Evolutionary conservation across 352 stramenopile genomes (phyloP).

Genomic region (Phytophthora rubi): DNA sequence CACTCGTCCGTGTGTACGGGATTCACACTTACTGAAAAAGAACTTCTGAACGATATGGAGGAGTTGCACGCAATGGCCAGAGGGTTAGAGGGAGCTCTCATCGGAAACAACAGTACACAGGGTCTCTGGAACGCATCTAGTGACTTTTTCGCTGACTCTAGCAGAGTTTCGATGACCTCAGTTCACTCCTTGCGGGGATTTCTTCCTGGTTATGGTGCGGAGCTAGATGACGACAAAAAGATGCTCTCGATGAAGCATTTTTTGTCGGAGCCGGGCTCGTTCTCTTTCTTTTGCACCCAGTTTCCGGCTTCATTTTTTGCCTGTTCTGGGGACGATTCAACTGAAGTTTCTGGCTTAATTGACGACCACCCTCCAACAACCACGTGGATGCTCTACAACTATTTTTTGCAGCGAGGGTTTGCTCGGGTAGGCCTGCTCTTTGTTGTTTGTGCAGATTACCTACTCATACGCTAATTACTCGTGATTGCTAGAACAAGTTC

Average conservation of each 20-base stretch:
- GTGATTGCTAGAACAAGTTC: conserved; percentile 68
- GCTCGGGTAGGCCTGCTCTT: conserved; percentile 50
- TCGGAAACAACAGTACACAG: conserved; percentile 42
- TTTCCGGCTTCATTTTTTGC: conserved; percentile 72
- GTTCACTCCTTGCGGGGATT: conserved; percentile 63
- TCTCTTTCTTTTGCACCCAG: conserved; percentile 78
- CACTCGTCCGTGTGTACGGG: conserved; percentile 65
- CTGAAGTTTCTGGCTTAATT: conserved; percentile 6
- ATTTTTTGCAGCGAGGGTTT: conserved; percentile 76
- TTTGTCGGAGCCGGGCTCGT: conserved; percentile 58
- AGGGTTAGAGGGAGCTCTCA: conserved; percentile 47
- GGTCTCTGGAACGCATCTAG: conserved; percentile 72
- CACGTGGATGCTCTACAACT: conserved; percentile 77
- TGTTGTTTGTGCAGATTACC: neutral
- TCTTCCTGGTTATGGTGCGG: conserved; percentile 61
- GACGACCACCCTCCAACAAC: conserved; percentile 10
- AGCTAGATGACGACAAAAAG: conserved; percentile 55
- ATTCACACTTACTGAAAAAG: conserved; percentile 48
- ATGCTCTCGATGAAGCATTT: conserved; percentile 78
- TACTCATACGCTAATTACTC: conserved; percentile 17
- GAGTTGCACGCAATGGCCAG: conserved; percentile 33
- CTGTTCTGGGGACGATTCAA: conserved; percentile 35
- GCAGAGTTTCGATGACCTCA: conserved; percentile 28
- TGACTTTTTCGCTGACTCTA: conserved; percentile 63
- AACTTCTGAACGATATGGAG: conserved; percentile 55